These are phyloP conservation scores for Naganishia albida DNA, from an alignment of 1,284 basidiomycete genomes.

Conservation along the genomic window DNA sequence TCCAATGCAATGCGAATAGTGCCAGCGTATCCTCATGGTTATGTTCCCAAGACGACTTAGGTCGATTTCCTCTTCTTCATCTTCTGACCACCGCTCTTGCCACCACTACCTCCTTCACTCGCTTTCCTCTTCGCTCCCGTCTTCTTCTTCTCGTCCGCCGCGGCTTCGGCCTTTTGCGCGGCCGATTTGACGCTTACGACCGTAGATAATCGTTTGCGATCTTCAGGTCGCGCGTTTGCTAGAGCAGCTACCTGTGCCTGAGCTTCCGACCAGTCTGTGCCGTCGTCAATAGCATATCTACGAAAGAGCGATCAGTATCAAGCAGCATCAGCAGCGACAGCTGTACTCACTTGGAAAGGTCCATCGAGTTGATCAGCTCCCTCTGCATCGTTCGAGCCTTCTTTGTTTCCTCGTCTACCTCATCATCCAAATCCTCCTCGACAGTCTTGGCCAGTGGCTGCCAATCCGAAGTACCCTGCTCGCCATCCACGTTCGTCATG, in stretches of 20 bases:
- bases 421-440: slow-evolving; percentile 65
- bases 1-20: slow-evolving; percentile 1
- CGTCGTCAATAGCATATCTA: slow-evolving; percentile 77
- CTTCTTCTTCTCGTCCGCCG: slow-evolving; percentile 21
- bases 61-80: slow-evolving; percentile 28
- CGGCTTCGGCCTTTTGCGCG: slow-evolving; percentile 13
- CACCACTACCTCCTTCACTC: slow-evolving; percentile 20
- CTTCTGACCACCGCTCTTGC: slow-evolving; percentile 28
- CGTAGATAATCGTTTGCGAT: slow-evolving; percentile 60
- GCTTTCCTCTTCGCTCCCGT: slow-evolving; percentile 29
- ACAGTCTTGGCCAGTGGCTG: slow-evolving; percentile 60
- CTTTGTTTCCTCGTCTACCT: slow-evolving; percentile 59
- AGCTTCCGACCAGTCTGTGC: slow-evolving; percentile 71
- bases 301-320: neutral
- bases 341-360: slow-evolving; percentile 68
- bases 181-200: slow-evolving; percentile 75
- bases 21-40: neutral
- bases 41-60: slow-evolving; percentile 1
- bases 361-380: slow-evolving; percentile 79
- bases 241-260: slow-evolving; percentile 67
- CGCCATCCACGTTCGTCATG: slow-evolving; percentile 17
- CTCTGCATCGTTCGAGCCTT: slow-evolving; percentile 60
- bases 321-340: neutral
- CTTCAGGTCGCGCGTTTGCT: slow-evolving; percentile 50
- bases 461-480: slow-evolving; percentile 51